These are phyloP conservation scores for Rhynchosporium agropyri DNA, from an alignment of 2,329 filamentous ascomycete species.

Conservation along the genomic window DNA sequence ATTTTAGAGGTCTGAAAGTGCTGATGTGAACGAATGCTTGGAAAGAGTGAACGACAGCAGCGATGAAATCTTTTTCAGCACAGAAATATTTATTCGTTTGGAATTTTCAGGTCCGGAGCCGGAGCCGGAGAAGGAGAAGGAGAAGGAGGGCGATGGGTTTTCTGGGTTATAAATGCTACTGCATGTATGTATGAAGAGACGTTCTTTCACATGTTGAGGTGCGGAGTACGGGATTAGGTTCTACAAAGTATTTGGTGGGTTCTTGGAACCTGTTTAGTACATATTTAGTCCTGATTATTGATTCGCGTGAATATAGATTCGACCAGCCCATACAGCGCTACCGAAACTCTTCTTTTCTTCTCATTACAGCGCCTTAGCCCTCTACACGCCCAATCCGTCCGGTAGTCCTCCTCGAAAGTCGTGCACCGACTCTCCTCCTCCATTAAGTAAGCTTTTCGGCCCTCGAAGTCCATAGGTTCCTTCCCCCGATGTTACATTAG, in stretches of 20 bases:
- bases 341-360: constrained; percentile 29
- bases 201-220: neutral
- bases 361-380: constrained; percentile 30
- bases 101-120: constrained; percentile 25
- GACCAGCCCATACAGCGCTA: constrained; percentile 29
- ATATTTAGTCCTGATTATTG: neutral
- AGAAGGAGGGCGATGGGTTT: constrained; percentile 28
- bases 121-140: too few species aligned
- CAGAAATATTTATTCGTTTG: constrained; percentile 20
- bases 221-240: too few species aligned
- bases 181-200: neutral
- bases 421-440: constrained; percentile 44
- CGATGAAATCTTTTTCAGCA: neutral
- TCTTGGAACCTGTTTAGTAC: neutral
- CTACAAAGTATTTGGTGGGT: too few species aligned
- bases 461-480: too few species aligned
- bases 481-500: too few species aligned
- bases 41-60: constrained; percentile 25
- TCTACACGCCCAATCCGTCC: constrained; percentile 27
- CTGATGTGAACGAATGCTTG: neutral
- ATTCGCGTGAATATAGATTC: constrained; percentile 18
- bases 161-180: constrained; percentile 32
- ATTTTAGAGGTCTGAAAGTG: neutral
- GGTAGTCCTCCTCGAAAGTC: constrained; percentile 29
- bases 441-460: constrained; percentile 20